Percentiles rank a stretch among this genome's conserved stretches.
phyloP scores from a whole-genome alignment of 768 basidiomycete genomes.

The Tricholoma hemisulphureum region DNA sequence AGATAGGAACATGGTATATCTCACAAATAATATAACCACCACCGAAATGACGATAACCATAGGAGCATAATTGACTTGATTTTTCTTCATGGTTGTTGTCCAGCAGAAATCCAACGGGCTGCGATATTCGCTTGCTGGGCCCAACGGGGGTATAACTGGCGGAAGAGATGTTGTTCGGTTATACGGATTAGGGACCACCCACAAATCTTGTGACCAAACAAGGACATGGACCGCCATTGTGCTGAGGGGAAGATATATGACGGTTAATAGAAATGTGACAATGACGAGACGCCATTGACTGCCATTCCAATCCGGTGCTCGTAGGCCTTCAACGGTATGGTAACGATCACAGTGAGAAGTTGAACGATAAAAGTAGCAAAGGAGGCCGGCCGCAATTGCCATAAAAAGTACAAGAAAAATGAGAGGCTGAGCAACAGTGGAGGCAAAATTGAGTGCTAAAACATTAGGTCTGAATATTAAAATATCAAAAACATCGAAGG shows the following conservation, averaged over 20 bases:
- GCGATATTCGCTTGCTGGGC: slow-evolving; percentile 54
- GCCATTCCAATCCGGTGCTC: slow-evolving; percentile 39
- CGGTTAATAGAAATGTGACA: slow-evolving; percentile 62
- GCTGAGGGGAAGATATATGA: slow-evolving; percentile 74
- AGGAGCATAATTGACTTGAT: slow-evolving; percentile 69
- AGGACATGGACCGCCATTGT: slow-evolving; percentile 76
- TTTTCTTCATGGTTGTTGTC: slow-evolving; percentile 73
- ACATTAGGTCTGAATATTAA: slow-evolving; percentile 56
- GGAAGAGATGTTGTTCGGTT: slow-evolving; percentile 50
- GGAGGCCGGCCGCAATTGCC: slow-evolving; percentile 46
- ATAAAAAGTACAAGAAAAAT: slow-evolving; percentile 61
- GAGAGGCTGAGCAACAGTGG: slow-evolving; percentile 56
- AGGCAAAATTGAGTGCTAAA: slow-evolving; percentile 70
- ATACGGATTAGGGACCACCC: slow-evolving; percentile 71
- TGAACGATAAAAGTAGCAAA: slow-evolving; percentile 58
- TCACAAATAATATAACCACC: slow-evolving; percentile 50
- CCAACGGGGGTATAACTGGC: slow-evolving; percentile 50
- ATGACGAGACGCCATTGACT: slow-evolving; percentile 55
- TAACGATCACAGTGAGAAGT: slow-evolving; percentile 49
- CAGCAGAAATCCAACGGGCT: slow-evolving; percentile 73
- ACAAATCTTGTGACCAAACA: slow-evolving; percentile 76
- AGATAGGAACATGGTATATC: slow-evolving; percentile 19
- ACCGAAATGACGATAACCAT: slow-evolving; percentile 56
- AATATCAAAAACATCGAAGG: background rate
- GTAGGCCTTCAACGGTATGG: slow-evolving; percentile 53